phyloP scores from a whole-genome alignment of 2,329 filamentous ascomycete genomes.

The Penicillium sumatraense region DNA sequence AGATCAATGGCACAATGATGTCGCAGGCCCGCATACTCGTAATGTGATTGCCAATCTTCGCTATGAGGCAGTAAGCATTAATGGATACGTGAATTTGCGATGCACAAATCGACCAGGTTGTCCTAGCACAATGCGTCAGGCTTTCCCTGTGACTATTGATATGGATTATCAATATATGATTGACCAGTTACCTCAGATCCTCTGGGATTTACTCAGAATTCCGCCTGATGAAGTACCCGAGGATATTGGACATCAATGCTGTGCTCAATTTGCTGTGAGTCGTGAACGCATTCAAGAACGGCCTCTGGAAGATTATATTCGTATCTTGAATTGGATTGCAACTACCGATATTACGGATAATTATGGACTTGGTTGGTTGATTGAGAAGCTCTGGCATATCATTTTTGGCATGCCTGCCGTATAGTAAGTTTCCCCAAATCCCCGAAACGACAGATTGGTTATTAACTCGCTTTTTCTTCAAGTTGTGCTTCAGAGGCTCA shows the following conservation, averaged over 20 bases:
- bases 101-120: slow-evolving; percentile 45
- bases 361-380: slow-evolving; percentile 18
- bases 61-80: slow-evolving; percentile 39
- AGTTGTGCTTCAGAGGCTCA: slow-evolving; percentile 12
- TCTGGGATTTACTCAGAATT: slow-evolving; percentile 31
- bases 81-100: slow-evolving; percentile 47
- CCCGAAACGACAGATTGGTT: neutral
- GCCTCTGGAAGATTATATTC: slow-evolving; percentile 3
- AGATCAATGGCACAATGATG: slow-evolving; percentile 62
- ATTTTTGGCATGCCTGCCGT: slow-evolving; percentile 18
- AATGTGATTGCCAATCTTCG: slow-evolving; percentile 37
- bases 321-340: slow-evolving; percentile 11
- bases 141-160: neutral
- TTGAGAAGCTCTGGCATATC: slow-evolving; percentile 20
- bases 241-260: slow-evolving; percentile 13
- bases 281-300: slow-evolving; percentile 5
- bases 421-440: slow-evolving; percentile 4
- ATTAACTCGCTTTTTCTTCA: neutral
- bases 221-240: neutral
- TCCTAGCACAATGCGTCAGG: slow-evolving; percentile 41
- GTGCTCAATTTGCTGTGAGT: slow-evolving; percentile 13
- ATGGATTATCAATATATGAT: slow-evolving; percentile 25
- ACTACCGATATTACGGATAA: slow-evolving; percentile 15
- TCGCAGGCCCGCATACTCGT: slow-evolving; percentile 38
- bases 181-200: slow-evolving; percentile 31